A percentile compares a stretch with the other conserved stretches of the same genome.
Conservation (phyloP, 2,329 filamentous ascomycete genomes). For the Biscogniauxia marginata region DNA sequence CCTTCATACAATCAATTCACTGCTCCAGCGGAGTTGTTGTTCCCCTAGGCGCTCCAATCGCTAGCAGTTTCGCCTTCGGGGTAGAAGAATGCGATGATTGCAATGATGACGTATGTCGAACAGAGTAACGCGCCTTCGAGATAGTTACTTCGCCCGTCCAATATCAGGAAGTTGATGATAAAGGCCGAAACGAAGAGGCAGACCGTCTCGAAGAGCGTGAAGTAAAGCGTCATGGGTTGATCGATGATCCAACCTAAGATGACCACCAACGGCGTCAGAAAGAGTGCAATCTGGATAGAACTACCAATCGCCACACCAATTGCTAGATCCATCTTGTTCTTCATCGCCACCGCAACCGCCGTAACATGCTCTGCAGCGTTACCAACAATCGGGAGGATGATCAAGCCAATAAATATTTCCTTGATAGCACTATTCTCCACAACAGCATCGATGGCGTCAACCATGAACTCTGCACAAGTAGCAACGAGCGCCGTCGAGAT, state of each 20-base stretch:
- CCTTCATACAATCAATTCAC: neutral
- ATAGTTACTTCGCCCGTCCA: constrained; percentile 84
- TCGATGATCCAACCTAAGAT: constrained; percentile 69
- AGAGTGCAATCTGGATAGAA: constrained; percentile 70
- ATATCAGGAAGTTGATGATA: constrained; percentile 83
- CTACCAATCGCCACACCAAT: constrained; percentile 71
- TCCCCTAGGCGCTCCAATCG: constrained; percentile 25
- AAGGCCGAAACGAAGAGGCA: constrained; percentile 81
- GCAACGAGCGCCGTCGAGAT: constrained; percentile 65
- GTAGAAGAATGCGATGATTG: constrained; percentile 66
- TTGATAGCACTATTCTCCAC: constrained; percentile 55
- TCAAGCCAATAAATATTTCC: constrained; percentile 69
- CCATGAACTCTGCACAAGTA: constrained; percentile 68
- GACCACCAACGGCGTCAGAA: constrained; percentile 68
- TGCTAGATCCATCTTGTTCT: constrained; percentile 75
- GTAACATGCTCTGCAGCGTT: constrained; percentile 74
- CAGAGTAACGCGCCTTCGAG: constrained; percentile 73
- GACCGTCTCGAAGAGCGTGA: constrained; percentile 85
- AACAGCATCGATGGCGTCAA: constrained; percentile 64
- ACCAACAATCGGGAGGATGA: constrained; percentile 70
- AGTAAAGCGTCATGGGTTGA: constrained; percentile 75
- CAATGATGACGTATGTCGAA: constrained; percentile 67
- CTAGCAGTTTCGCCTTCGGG: constrained; percentile 51
- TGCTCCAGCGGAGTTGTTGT: neutral
- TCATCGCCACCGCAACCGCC: constrained; percentile 67